Conservation (phyloP, 441 rosid species). For the Pelargonium cotyledonis region DNA sequence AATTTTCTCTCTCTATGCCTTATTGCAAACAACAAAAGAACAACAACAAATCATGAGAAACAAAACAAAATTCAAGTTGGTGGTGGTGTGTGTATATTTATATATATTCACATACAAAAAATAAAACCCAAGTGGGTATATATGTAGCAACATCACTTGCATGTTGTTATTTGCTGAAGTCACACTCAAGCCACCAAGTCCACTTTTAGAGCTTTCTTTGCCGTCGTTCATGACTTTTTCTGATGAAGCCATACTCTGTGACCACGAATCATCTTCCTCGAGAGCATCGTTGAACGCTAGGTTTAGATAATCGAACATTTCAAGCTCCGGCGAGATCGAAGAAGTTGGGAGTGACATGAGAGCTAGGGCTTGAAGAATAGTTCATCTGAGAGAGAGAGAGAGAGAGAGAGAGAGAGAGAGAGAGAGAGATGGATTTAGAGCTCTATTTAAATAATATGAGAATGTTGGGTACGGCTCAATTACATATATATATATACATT, state of each 20-base stretch:
- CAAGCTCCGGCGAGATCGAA: slow-evolving; percentile 30
- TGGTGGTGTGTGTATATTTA: no score
- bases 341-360: no score
- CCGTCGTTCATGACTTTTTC: slow-evolving; percentile 24
- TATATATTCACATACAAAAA: not conserved
- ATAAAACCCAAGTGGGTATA: slow-evolving; percentile 8
- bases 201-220: slow-evolving; percentile 18
- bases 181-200: slow-evolving; percentile 11
- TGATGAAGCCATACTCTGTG: slow-evolving; percentile 33
- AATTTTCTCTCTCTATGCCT: no score
- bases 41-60: not conserved
- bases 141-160: slow-evolving; percentile 32
- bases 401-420: no score
- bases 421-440: no score
- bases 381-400: no score
- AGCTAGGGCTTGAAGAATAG: no score
- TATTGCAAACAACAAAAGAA: not conserved
- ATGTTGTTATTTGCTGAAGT: slow-evolving; percentile 29
- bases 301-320: slow-evolving; percentile 40
- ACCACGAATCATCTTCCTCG: slow-evolving; percentile 26
- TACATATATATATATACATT: no score
- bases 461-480: no score
- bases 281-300: slow-evolving; percentile 12
- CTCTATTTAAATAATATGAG: no score
- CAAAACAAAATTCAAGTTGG: not conserved